Conservation (phyloP, 345 rosid genomes). For the Pistacia integerrima region DNA sequence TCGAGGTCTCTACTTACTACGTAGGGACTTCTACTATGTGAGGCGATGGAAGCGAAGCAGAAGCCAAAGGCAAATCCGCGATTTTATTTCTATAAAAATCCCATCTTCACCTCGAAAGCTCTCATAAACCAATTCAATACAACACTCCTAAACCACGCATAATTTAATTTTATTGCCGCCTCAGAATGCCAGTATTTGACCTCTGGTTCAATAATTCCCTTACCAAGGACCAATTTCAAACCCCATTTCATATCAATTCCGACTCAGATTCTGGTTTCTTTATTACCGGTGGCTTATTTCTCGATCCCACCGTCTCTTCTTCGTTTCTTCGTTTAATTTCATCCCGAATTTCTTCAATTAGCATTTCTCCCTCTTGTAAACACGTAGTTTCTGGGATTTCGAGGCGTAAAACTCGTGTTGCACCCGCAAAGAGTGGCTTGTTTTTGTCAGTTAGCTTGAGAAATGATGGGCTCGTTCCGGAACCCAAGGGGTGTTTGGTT, state of each 20-base stretch:
- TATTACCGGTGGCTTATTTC: conserved; percentile 59
- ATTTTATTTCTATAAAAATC: background rate
- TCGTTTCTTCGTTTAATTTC: conserved; percentile 48
- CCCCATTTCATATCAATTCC: conserved; percentile 15
- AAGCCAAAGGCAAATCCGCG: conserved; percentile 3
- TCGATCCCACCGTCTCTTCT: conserved; percentile 47
- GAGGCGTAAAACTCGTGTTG: conserved; percentile 19
- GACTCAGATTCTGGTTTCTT: conserved; percentile 30
- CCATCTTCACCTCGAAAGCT: background rate
- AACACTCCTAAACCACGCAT: background rate
- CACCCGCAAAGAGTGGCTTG: conserved; percentile 18
- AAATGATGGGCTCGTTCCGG: conserved; percentile 31
- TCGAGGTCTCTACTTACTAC: background rate
- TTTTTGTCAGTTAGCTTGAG: conserved; percentile 59
- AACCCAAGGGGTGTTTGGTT: conserved; percentile 30
- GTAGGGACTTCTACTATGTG: conserved; percentile 8
- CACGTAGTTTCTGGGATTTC: conserved; percentile 16
- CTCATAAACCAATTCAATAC: background rate
- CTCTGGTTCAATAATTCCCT: conserved; percentile 25
- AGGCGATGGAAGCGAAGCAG: conserved; percentile 43
- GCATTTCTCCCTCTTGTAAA: conserved; percentile 16
- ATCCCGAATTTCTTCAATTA: conserved; percentile 18
- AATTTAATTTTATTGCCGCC: conserved; percentile 2
- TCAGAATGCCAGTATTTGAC: conserved; percentile 38
- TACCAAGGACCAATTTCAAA: conserved; percentile 12